Base-by-base conservation (phyloP, 2,329 filamentous ascomycete species). In the Tolypocladium paradoxum region DNA sequence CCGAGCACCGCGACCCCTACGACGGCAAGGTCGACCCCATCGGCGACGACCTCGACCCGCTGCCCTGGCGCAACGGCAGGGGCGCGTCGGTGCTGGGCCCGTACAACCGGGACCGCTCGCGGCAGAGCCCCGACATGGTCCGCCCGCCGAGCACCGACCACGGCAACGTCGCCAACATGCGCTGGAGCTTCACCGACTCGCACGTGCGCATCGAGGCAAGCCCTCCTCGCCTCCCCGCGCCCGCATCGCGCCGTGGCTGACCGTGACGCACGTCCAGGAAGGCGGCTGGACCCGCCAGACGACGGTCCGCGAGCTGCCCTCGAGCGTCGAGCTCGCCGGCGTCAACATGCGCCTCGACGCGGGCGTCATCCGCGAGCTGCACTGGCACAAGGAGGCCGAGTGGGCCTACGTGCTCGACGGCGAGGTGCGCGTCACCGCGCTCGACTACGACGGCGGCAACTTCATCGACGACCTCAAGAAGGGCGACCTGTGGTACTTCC, bases 401-500 rank as follows among this genome's bases (percentile, higher is more conserved):
- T 90, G 87, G 86, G 84, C 84, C 0, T 89, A 86, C 57, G 82
- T 90, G 3, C 77, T 90, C 0, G 80, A 85, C 53, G 87, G 87
- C 50, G 76, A 78, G 54, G 84, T 87, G 22, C 81, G 87, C 51
- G 79, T 90, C 50, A 88, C 85, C 0, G 86, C 83, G 1, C 76
- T 90, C 20, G 85, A 90, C 67, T 81, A 84, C 43, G 84, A 91
- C 56, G 87, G 87, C 11, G 82, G 87, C 56, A 87, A 82, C 57
- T 90, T 89, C 65, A 79, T 90, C 56, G 87, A 90, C 58, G 87
- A 91, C 62, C 69, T 91, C 24, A 78, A 82, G 62, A 84, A 87
- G 62, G 88, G 88, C 5, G 88, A 91, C 59, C 67, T 91, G 7
- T 91, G 86, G 87, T 91, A 88, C 62, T 91, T 91, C 70, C 87